phyloP scores from a whole-genome alignment of 495 filamentous ascomycete species.

The Astrothelium macrocarpum region DNA sequence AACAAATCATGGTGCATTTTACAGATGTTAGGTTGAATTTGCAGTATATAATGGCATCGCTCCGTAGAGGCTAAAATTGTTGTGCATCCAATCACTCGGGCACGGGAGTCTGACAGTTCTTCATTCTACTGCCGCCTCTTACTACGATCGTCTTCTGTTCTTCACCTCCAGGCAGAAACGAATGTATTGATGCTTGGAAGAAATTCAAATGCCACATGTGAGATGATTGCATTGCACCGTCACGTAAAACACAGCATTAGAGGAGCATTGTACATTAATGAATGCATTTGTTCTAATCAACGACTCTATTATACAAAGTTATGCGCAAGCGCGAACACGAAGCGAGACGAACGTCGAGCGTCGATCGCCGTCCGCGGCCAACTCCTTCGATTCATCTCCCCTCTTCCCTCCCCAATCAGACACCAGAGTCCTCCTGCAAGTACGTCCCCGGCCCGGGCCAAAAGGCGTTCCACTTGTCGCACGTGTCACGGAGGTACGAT shows the following conservation, averaged over 20 bases:
- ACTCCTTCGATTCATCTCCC: not conserved
- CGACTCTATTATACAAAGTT: not conserved
- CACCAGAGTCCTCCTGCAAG: slow-evolving; percentile 3
- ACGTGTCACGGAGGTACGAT: not conserved
- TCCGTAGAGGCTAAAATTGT: too few relatives aligned
- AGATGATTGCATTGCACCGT: not conserved
- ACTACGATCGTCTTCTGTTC: not conserved
- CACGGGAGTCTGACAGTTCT: not conserved
- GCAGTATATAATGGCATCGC: too few relatives aligned
- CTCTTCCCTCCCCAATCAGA: not conserved
- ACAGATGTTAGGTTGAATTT: too few relatives aligned
- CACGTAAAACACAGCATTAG: not conserved
- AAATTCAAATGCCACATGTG: not conserved
- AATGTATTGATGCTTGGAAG: slow-evolving; percentile 3
- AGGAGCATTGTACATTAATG: slow-evolving; percentile 1
- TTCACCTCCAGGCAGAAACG: not conserved
- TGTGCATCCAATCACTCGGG: too few relatives aligned
- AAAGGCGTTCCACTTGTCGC: slow-evolving; percentile 6
- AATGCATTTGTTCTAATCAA: slow-evolving; percentile 1
- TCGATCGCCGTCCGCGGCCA: not conserved
- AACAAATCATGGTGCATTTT: too few relatives aligned
- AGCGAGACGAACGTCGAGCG: not conserved
- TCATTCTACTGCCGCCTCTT: not conserved
- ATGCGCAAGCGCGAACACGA: slow-evolving; percentile 1
- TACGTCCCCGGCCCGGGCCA: not conserved